These are phyloP conservation scores for Blastobotrys attinorum DNA, from an alignment of 805 yeast genomes.

Conservation along the genomic window DNA sequence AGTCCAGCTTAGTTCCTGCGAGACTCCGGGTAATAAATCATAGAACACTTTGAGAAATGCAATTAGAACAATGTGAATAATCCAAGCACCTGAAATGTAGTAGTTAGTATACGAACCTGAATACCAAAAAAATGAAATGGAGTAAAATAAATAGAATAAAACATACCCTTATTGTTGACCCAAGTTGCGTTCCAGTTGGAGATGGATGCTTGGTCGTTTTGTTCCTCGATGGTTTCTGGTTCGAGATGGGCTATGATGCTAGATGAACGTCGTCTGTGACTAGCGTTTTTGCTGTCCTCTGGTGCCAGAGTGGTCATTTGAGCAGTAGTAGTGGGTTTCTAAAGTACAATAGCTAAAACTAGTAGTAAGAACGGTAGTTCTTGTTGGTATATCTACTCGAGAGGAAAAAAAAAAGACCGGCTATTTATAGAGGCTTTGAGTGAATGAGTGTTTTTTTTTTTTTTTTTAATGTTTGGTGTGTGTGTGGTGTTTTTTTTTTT, in stretches of 20 bases:
- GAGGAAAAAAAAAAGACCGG: no score
- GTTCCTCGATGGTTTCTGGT: slow-evolving; percentile 87
- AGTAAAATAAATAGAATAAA: no score
- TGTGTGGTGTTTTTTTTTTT: no score
- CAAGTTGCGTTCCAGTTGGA: slow-evolving; percentile 92
- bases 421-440: no score
- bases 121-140: background rate
- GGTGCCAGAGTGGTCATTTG: background rate
- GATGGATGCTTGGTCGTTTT: slow-evolving; percentile 79
- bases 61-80: slow-evolving; percentile 80
- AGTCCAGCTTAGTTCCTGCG: slow-evolving; percentile 87
- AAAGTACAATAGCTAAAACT: no score
- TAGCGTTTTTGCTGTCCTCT: background rate
- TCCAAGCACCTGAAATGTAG: slow-evolving; percentile 64
- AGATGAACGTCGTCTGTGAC: slow-evolving; percentile 66
- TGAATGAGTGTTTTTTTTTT: no score
- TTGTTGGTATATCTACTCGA: no score
- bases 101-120: background rate
- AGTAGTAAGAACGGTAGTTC: no score
- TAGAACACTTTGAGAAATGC: slow-evolving; percentile 64
- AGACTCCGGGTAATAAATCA: slow-evolving; percentile 73
- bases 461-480: no score
- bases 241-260: slow-evolving; percentile 86
- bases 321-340: no score
- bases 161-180: slow-evolving; percentile 69